phyloP scores from a whole-genome alignment of 176 grass and related monocot genomes.

The Zea luxurians region DNA sequence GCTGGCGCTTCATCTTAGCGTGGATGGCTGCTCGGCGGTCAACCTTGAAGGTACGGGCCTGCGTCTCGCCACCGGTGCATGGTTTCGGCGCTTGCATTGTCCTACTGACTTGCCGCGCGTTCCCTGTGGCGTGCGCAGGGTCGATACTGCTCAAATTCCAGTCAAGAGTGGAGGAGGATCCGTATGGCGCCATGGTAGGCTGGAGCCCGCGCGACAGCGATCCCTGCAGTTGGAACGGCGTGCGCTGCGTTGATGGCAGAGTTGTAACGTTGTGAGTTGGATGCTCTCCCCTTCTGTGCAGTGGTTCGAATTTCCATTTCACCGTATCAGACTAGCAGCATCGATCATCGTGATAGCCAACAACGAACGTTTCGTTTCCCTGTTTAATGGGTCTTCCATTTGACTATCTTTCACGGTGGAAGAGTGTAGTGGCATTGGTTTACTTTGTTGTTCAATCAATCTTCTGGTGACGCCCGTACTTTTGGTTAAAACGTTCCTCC shows the following conservation, averaged over 20 bases:
- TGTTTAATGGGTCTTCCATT: conserved; percentile 30
- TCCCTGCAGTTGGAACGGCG: conserved; percentile 82
- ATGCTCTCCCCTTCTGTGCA: conserved; percentile 7
- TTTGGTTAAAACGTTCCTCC: conserved; percentile 21
- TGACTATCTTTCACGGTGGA: conserved; percentile 28
- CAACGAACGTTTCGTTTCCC: background rate
- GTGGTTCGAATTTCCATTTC: background rate
- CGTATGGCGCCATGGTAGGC: conserved; percentile 61
- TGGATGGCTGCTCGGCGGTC: conserved; percentile 58
- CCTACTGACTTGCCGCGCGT: conserved; percentile 21
- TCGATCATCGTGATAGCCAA: background rate
- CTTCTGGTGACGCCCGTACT: background rate
- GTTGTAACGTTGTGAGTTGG: conserved; percentile 78
- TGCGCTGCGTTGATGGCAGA: conserved; percentile 59
- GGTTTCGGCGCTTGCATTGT: conserved; percentile 6
- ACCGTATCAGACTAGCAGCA: background rate
- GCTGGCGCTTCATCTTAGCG: conserved; percentile 51
- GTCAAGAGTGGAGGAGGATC: conserved; percentile 71
- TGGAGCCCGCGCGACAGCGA: conserved; percentile 58
- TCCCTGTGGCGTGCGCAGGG: conserved; percentile 45
- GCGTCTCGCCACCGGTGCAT: background rate
- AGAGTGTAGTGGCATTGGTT: conserved; percentile 7
- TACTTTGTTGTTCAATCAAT: conserved; percentile 9
- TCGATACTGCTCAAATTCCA: conserved; percentile 67
- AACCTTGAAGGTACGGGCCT: conserved; percentile 76